Conservation (phyloP, 495 filamentous ascomycete genomes). For the Podospora pseudopauciseta region DNA sequence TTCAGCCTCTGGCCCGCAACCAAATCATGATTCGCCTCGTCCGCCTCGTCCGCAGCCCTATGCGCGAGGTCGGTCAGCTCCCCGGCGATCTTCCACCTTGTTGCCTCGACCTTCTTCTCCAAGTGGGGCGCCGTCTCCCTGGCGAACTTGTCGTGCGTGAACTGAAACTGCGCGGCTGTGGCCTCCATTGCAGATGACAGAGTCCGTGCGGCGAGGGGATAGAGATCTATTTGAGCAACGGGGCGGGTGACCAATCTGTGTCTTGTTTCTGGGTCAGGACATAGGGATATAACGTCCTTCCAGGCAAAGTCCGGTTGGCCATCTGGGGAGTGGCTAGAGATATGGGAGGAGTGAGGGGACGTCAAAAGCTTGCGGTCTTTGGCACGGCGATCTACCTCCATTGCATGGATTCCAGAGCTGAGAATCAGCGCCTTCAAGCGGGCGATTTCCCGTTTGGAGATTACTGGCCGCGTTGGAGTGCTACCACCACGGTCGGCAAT, state of each 20-base stretch:
- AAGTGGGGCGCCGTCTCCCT: slow-evolving; percentile 32
- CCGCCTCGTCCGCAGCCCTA: slow-evolving; percentile 67
- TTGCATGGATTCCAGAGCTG: slow-evolving; percentile 80
- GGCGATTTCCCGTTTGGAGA: slow-evolving; percentile 67
- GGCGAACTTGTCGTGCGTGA: slow-evolving; percentile 44
- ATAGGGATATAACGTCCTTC: slow-evolving; percentile 34
- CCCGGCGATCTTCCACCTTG: slow-evolving; percentile 34
- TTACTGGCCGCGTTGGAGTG: slow-evolving; percentile 34
- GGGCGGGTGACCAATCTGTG: slow-evolving; percentile 37
- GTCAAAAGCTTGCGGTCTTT: slow-evolving; percentile 40
- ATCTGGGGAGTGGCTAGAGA: not conserved
- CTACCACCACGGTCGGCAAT: slow-evolving; percentile 57
- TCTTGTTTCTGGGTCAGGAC: slow-evolving; percentile 23
- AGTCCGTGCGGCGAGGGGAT: slow-evolving; percentile 63
- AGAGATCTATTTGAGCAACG: slow-evolving; percentile 59
- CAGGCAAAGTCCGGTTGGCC: slow-evolving; percentile 21
- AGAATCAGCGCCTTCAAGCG: slow-evolving; percentile 70
- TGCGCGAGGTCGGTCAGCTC: slow-evolving; percentile 56
- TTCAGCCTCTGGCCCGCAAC: slow-evolving; percentile 68
- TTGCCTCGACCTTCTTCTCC: slow-evolving; percentile 34
- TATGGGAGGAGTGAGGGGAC: slow-evolving; percentile 3
- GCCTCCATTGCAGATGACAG: slow-evolving; percentile 55
- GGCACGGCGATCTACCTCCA: slow-evolving; percentile 67
- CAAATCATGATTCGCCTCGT: slow-evolving; percentile 67
- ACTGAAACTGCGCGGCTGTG: slow-evolving; percentile 52